Base-by-base conservation (phyloP, 441 rosid genomes). In the Gossypium armourianum region DNA sequence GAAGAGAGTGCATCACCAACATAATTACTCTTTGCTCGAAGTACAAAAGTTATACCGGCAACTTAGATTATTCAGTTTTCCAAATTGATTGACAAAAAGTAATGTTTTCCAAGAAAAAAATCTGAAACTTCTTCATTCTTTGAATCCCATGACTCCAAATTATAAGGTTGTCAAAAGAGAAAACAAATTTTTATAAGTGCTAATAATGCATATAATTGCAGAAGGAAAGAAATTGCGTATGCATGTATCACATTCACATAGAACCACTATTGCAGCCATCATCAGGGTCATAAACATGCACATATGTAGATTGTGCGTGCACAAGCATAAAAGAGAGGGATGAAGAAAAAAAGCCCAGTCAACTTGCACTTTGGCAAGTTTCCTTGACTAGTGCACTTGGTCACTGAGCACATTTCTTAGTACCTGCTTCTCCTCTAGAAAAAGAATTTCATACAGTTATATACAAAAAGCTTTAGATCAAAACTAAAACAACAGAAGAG, bases 401-500 rank as follows among this genome's bases (percentile, higher is more conserved):
- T 15, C 32, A 4, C 4, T 26, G 47, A 67, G 28, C 26, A 28
- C 1, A 28, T 50, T 28, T 67, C 47, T 9, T 52, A 15, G 29
- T 52, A 58, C 20, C 21, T n/a, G 62, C 6, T 32, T 69, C 16
- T 69, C 62, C 52, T 68, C 29, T 68, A 13, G 15, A 59, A 26
- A 70, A 70, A 8, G 67, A 47, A 59, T 21, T 56, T 13, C 9
- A 13, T 20, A 52, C 6, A 61, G 58, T 8, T 23, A 28, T 4
- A 2, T 10, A 12, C 12, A 68, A 54, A 53, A 17, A 4, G 29
- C 5, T 6, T 29, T n/a, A 3, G 1, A 32, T 32, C 21, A 59
- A 23, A 43, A 40, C 64, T 58, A 43, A 24, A 52, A 69, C n/a
- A 69, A 36, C 15, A 65, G 55, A 71, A 70, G 76, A 62, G 24